Evolutionary conservation across 176 grass and related monocot species (phyloP).

Genomic region (Avena insularis): DNA sequence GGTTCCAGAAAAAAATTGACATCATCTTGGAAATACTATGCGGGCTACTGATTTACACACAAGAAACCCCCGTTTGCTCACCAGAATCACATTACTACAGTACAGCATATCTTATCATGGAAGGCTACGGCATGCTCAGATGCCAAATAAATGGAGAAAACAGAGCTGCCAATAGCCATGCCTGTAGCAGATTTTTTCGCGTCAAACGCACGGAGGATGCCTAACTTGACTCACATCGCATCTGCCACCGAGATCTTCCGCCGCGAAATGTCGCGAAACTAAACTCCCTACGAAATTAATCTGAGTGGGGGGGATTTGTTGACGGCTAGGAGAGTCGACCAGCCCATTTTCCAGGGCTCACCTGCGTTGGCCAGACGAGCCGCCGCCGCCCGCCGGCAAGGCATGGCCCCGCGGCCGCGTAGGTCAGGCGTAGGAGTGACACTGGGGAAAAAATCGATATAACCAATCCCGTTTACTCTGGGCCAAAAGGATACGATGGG

Average conservation of each 20-base stretch:
- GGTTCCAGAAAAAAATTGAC: background rate
- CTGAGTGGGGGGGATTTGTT: background rate
- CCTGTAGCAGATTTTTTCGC: background rate
- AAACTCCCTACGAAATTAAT: background rate
- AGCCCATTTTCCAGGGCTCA: background rate
- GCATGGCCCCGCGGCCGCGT: constrained; percentile 10
- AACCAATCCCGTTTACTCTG: background rate
- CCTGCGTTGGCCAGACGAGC: background rate
- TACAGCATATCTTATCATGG: background rate
- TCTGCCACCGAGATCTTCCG: background rate
- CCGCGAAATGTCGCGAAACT: background rate
- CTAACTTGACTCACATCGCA: background rate
- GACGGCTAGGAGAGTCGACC: background rate
- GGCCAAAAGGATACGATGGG: background rate
- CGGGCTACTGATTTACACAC: background rate
- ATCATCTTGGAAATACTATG: background rate
- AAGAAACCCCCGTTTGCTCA: background rate
- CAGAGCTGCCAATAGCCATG: background rate
- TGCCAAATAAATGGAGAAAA: constrained; percentile 7
- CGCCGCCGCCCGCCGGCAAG: background rate
- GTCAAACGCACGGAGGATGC: background rate
- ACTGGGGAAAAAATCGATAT: background rate
- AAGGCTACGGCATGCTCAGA: background rate
- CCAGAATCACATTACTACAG: background rate
- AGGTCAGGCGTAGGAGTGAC: background rate